Percentiles rank a stretch among this genome's conserved stretches.
These are phyloP conservation scores for Crithidia brevicula DNA, from an alignment of 208 protist genomes.

Conservation along the genomic window DNA sequence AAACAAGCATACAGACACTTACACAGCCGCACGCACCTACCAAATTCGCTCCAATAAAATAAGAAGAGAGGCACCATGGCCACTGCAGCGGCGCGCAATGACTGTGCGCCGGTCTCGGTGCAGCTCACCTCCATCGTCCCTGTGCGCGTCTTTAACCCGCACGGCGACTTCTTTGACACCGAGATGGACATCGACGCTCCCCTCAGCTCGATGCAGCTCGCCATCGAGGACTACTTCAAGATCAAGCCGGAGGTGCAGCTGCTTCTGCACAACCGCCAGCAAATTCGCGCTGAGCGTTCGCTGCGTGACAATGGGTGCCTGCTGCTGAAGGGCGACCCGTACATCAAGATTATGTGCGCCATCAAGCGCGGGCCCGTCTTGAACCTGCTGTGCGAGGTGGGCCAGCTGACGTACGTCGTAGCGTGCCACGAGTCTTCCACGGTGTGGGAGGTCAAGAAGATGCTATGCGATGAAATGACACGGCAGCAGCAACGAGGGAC, in stretches of 20 bases:
- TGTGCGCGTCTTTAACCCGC: constrained; percentile 70
- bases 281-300: constrained; percentile 57
- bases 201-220: constrained; percentile 67
- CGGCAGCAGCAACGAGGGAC: constrained; percentile 24
- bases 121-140: constrained; percentile 76
- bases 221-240: constrained; percentile 87
- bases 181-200: constrained; percentile 80
- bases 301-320: constrained; percentile 80
- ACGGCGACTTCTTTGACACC: constrained; percentile 87
- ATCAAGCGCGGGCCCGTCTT: constrained; percentile 72
- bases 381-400: constrained; percentile 65
- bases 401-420: constrained; percentile 39
- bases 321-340: constrained; percentile 88
- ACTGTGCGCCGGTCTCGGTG: constrained; percentile 40
- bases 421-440: constrained; percentile 60
- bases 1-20: not conserved
- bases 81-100: not conserved
- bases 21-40: not conserved
- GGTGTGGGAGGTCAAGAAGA: constrained; percentile 80
- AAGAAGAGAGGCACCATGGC: not conserved
- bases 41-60: too few species aligned
- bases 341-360: constrained; percentile 68
- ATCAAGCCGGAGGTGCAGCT: constrained; percentile 80
- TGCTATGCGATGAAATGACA: constrained; percentile 58
- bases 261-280: constrained; percentile 80